Percentiles rank a stretch among this genome's conserved stretches.
These are phyloP conservation scores for Tilletia horrida DNA, from an alignment of 1,284 basidiomycete genomes.

Conservation along the genomic window DNA sequence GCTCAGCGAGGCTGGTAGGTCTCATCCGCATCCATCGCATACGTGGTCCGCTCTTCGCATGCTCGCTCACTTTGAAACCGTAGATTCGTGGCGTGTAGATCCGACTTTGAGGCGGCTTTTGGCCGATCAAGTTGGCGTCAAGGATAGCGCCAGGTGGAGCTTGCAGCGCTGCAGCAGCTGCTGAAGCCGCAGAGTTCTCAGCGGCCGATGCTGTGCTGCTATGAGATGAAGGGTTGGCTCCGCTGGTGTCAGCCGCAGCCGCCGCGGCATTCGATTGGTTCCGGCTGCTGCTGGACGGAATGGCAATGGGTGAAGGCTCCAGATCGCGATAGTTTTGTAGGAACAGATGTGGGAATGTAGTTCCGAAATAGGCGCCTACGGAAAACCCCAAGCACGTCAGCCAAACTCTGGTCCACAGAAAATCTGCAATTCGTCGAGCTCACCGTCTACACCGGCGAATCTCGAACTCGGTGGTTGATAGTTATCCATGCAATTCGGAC, in stretches of 20 bases:
- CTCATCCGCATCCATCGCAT: slow-evolving; percentile 93
- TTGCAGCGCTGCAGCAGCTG: slow-evolving; percentile 21
- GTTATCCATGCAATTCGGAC: slow-evolving; percentile 96
- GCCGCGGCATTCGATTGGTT: slow-evolving; percentile 1
- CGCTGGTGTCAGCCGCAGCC: slow-evolving; percentile 63
- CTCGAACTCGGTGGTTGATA: slow-evolving; percentile 92
- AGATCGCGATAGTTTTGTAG: slow-evolving; percentile 84
- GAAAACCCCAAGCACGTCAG: background rate
- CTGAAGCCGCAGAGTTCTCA: slow-evolving; percentile 13
- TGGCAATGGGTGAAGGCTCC: slow-evolving; percentile 47
- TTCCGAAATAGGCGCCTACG: slow-evolving; percentile 95
- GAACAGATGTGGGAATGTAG: slow-evolving; percentile 94
- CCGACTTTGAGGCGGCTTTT: slow-evolving; percentile 51
- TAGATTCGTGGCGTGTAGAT: slow-evolving; percentile 92
- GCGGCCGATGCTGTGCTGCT: slow-evolving; percentile 10
- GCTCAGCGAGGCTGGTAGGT: slow-evolving; percentile 72
- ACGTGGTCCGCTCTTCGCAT: slow-evolving; percentile 78
- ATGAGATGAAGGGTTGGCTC: slow-evolving; percentile 21
- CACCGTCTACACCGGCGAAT: slow-evolving; percentile 93
- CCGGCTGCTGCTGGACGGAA: slow-evolving; percentile 23
- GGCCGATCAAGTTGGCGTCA: slow-evolving; percentile 38
- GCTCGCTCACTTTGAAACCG: slow-evolving; percentile 64
- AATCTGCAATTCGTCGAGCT: slow-evolving; percentile 40
- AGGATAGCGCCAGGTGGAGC: slow-evolving; percentile 26
- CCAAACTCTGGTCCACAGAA: background rate